Evolutionary conservation across 2,329 filamentous ascomycete genomes (phyloP).

Genomic region (Trichoderma sp.): DNA sequence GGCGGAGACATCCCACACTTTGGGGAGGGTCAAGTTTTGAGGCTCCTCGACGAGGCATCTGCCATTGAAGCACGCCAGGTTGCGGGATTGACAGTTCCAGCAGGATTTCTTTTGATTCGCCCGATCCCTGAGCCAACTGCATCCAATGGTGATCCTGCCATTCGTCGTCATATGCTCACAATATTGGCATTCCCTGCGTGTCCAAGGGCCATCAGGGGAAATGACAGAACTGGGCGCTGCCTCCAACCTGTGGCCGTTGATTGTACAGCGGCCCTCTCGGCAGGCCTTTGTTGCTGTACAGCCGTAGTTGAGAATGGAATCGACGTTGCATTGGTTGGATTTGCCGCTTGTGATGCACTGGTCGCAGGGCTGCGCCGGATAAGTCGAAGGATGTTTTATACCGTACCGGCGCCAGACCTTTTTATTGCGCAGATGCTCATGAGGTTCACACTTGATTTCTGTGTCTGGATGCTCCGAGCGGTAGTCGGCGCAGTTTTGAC

Average conservation of each 20-base stretch:
- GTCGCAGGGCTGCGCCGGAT: slow-evolving; percentile 22
- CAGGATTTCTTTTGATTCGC: slow-evolving; percentile 28
- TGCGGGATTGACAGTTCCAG: slow-evolving; percentile 24
- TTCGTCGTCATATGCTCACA: slow-evolving; percentile 25
- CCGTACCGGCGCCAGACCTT: slow-evolving; percentile 26
- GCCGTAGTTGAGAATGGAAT: slow-evolving; percentile 25
- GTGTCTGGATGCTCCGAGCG: slow-evolving; percentile 15
- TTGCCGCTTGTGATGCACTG: slow-evolving; percentile 16
- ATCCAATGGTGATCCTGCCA: slow-evolving; percentile 9
- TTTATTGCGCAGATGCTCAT: neutral
- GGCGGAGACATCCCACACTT: slow-evolving; percentile 21
- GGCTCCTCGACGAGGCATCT: slow-evolving; percentile 23
- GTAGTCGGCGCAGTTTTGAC: slow-evolving; percentile 31
- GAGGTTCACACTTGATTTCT: slow-evolving; percentile 23
- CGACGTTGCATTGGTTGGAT: slow-evolving; percentile 28
- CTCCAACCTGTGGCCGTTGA: slow-evolving; percentile 20
- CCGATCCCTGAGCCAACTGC: slow-evolving; percentile 30
- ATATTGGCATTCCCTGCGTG: slow-evolving; percentile 29
- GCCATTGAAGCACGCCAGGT: slow-evolving; percentile 27
- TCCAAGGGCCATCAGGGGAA: slow-evolving; percentile 23
- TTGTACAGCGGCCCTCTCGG: slow-evolving; percentile 2
- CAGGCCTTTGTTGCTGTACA: slow-evolving; percentile 26
- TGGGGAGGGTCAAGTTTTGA: slow-evolving; percentile 16
- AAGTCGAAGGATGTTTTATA: slow-evolving; percentile 20
- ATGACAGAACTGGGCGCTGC: slow-evolving; percentile 26